These are phyloP conservation scores for Triticum dicoccoides DNA, from an alignment of 176 grass and related monocot genomes.

Conservation along the genomic window DNA sequence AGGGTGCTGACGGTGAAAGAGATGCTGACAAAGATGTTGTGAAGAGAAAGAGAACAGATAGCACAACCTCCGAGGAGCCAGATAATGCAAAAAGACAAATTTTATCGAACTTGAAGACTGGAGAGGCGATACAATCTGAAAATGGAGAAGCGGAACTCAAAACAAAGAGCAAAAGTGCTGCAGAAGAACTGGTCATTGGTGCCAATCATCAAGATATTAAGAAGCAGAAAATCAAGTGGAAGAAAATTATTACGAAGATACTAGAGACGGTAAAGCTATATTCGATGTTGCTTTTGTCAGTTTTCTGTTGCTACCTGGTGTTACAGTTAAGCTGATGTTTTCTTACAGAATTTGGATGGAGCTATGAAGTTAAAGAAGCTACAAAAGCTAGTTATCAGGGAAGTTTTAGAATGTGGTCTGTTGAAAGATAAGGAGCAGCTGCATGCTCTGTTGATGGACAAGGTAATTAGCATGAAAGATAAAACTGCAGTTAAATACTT, in stretches of 20 bases:
- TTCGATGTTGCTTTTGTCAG: background rate
- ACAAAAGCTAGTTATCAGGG: constrained; percentile 64
- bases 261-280: constrained; percentile 50
- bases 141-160: constrained; percentile 29
- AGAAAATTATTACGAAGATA: constrained; percentile 72
- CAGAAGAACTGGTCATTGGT: constrained; percentile 14
- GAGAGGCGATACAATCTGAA: constrained; percentile 51
- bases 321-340: background rate
- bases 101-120: background rate
- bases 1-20: constrained; percentile 10
- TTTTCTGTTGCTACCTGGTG: background rate
- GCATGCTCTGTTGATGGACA: constrained; percentile 55
- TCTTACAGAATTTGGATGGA: constrained; percentile 62
- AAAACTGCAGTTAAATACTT: background rate
- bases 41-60: constrained; percentile 78
- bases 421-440: constrained; percentile 63
- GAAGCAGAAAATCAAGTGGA: constrained; percentile 81
- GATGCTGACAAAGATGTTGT: constrained; percentile 24
- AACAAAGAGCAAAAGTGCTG: constrained; percentile 43
- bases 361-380: constrained; percentile 85
- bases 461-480: constrained; percentile 39
- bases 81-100: constrained; percentile 29
- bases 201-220: constrained; percentile 28
- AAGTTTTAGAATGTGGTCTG: constrained; percentile 51
- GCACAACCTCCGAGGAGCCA: constrained; percentile 22